Conservation (phyloP, 129 eudicot genomes). For the Logfia minima region DNA sequence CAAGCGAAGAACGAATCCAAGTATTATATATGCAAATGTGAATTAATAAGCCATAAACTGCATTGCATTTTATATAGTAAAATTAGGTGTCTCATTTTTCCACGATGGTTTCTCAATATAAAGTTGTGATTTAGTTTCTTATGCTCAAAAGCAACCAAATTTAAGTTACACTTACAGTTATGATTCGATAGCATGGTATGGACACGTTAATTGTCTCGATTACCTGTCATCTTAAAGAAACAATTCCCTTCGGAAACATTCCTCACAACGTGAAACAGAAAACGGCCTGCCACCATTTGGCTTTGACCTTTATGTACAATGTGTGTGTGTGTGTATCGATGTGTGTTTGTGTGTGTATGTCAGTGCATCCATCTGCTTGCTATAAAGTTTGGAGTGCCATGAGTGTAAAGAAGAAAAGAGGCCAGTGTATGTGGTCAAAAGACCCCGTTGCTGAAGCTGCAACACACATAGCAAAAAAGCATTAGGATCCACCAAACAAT, state of each 20-base stretch:
- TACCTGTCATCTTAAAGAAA: slow-evolving; percentile 25
- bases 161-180: slow-evolving; percentile 34
- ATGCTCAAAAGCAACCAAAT: slow-evolving; percentile 27
- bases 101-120: slow-evolving; percentile 25
- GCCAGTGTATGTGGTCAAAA: slow-evolving; percentile 27
- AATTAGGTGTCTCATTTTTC: slow-evolving; percentile 17
- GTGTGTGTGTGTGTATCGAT: slow-evolving; percentile 5
- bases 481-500: slow-evolving; percentile 7
- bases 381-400: slow-evolving; percentile 36
- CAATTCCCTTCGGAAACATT: slow-evolving; percentile 50
- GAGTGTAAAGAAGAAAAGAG: slow-evolving; percentile 33
- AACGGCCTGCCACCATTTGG: slow-evolving; percentile 74
- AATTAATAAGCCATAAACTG: slow-evolving; percentile 14
- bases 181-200: slow-evolving; percentile 15
- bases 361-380: slow-evolving; percentile 12
- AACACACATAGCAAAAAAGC: slow-evolving; percentile 10
- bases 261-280: slow-evolving; percentile 36
- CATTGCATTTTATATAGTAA: slow-evolving; percentile 18
- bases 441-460: slow-evolving; percentile 45
- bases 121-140: slow-evolving; percentile 29
- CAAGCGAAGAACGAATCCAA: neutral
- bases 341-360: slow-evolving; percentile 25
- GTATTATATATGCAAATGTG: slow-evolving; percentile 10
- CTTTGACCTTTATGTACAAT: slow-evolving; percentile 56
- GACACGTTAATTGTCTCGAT: slow-evolving; percentile 28